A percentile compares a stretch with the other conserved stretches of the same genome.
phyloP scores from a whole-genome alignment of 257 asterid species.

The Cruciata laevipes region DNA sequence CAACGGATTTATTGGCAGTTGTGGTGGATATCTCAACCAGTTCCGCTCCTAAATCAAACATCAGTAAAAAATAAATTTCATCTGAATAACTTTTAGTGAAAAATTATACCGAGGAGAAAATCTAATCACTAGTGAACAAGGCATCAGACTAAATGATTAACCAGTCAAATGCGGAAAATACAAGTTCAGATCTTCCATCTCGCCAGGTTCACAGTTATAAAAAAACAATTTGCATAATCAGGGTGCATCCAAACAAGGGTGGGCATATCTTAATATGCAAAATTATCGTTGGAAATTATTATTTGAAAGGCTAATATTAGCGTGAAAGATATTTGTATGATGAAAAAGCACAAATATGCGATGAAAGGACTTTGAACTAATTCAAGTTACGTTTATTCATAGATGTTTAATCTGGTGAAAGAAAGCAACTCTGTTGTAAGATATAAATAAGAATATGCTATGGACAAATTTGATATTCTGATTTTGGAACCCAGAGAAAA shows the following conservation, averaged over 20 bases:
- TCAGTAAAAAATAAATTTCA: neutral
- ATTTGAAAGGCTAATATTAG: no score
- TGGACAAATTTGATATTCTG: no score
- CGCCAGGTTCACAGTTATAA: neutral
- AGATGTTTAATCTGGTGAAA: no score
- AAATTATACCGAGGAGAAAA: neutral
- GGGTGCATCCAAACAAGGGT: no score
- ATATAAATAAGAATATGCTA: no score
- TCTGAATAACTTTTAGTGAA: neutral
- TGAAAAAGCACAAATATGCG: neutral
- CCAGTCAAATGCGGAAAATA: neutral
- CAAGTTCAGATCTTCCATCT: neutral
- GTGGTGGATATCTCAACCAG: constrained; percentile 20
- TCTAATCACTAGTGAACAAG: neutral
- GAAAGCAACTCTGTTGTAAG: no score
- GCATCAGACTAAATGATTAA: neutral
- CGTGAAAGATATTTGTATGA: no score
- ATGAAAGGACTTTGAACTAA: neutral
- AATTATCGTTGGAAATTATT: no score
- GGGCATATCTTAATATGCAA: no score
- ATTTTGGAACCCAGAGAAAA: neutral
- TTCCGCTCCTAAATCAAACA: constrained; percentile 14
- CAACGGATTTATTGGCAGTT: constrained; percentile 6
- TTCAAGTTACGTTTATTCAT: no score
- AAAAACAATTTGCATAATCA: neutral